Percentiles rank a stretch among this genome's conserved stretches.
Evolutionary conservation across 2,329 filamentous ascomycete species (phyloP).

Genomic region (Colletotrichum lindemuthianum): DNA sequence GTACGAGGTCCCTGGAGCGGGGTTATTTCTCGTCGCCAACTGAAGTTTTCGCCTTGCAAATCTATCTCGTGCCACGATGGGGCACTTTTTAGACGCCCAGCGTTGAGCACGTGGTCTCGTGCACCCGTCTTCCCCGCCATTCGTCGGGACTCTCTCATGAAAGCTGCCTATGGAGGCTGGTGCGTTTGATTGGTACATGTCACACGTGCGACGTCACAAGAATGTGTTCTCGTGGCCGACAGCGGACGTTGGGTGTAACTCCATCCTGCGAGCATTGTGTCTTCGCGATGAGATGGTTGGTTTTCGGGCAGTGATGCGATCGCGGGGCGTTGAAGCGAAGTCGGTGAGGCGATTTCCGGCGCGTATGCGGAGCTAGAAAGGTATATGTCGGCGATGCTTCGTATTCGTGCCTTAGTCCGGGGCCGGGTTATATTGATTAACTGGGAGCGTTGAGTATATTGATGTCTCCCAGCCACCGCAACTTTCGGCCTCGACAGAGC

Average conservation of each 20-base stretch:
- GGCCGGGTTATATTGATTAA: too few relatives aligned
- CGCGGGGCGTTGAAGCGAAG: slow-evolving; percentile 1
- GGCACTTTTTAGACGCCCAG: slow-evolving; percentile 11
- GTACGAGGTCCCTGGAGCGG: slow-evolving; percentile 16
- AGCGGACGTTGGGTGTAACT: slow-evolving; percentile 3
- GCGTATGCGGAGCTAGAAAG: slow-evolving; percentile 20
- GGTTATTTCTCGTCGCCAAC: neutral
- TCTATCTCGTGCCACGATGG: slow-evolving; percentile 26
- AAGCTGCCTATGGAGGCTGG: slow-evolving; percentile 9
- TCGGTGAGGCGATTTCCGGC: slow-evolving; percentile 20
- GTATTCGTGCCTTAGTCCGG: slow-evolving; percentile 5
- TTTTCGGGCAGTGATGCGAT: neutral
- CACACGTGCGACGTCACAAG: neutral
- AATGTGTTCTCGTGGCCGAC: slow-evolving; percentile 7
- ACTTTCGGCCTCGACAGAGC: too few relatives aligned
- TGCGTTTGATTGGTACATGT: slow-evolving; percentile 6
- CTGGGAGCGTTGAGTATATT: too few relatives aligned
- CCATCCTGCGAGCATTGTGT: slow-evolving; percentile 6
- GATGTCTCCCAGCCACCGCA: too few relatives aligned
- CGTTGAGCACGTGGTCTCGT: slow-evolving; percentile 27
- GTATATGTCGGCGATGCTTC: neutral
- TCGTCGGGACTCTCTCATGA: slow-evolving; percentile 7
- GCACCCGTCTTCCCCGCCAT: neutral
- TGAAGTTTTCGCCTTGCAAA: slow-evolving; percentile 2
- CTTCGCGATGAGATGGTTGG: neutral